A percentile compares a stretch with the other conserved stretches of the same genome.
These are phyloP conservation scores for Taphrina communis DNA, from an alignment of 1,139 yeast species.

Conservation along the genomic window DNA sequence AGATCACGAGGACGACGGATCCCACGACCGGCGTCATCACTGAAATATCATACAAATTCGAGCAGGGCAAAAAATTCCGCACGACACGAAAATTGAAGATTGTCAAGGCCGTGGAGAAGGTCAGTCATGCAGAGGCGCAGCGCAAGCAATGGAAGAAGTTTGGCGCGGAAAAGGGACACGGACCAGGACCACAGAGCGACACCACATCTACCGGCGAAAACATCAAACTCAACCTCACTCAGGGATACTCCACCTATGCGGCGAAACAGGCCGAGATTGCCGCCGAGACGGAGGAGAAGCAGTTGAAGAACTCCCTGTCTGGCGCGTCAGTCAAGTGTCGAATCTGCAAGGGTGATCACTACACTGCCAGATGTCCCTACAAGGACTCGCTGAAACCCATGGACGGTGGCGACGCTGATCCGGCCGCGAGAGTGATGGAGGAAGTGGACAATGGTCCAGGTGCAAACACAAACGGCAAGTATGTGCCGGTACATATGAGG, in stretches of 20 bases:
- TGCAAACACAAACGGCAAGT: conserved; percentile 56
- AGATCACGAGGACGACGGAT: conserved; percentile 63
- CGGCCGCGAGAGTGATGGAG: conserved; percentile 40
- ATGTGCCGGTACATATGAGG: conserved; percentile 82
- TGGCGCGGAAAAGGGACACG: conserved; percentile 78
- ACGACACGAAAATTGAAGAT: conserved; percentile 84
- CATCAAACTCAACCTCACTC: conserved; percentile 54
- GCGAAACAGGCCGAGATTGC: conserved; percentile 45
- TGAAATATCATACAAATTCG: conserved; percentile 62
- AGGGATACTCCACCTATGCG: conserved; percentile 47
- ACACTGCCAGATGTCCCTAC: conserved; percentile 94
- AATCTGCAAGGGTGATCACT: conserved; percentile 92
- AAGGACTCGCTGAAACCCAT: conserved; percentile 80
- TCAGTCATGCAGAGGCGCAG: conserved; percentile 58
- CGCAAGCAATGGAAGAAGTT: conserved; percentile 63
- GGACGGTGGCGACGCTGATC: conserved; percentile 46
- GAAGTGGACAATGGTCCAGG: conserved; percentile 41
- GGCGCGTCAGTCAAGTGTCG: conserved; percentile 77
- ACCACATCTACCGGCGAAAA: conserved; percentile 86
- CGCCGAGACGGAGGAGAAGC: conserved; percentile 63
- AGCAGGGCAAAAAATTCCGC: conserved; percentile 82
- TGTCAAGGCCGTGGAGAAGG: conserved; percentile 77
- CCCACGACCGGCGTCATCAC: conserved; percentile 92
- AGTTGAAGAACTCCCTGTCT: conserved; percentile 67
- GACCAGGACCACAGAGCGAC: conserved; percentile 84